Evolutionary conservation across 2,329 filamentous ascomycete species (phyloP).

Genomic region (Paraconiothyrium sp.): DNA sequence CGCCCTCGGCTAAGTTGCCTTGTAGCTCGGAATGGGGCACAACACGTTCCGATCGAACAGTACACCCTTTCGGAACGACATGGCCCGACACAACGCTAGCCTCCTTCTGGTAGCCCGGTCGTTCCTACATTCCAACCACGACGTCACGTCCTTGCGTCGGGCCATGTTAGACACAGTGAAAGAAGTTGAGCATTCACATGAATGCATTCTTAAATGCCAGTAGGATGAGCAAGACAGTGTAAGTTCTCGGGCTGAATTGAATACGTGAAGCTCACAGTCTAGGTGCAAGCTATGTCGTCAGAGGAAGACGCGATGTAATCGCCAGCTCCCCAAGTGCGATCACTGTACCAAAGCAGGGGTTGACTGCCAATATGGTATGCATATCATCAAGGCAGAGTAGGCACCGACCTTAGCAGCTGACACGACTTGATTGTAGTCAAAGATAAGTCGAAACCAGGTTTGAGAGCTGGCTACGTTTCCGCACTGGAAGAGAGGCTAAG

Average conservation of each 20-base stretch:
- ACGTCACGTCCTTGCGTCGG: conserved; percentile 16
- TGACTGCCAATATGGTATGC: conserved; percentile 34
- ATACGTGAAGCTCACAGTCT: background rate
- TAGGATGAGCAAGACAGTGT: conserved; percentile 32
- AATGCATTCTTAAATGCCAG: conserved; percentile 16
- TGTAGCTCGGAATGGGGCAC: too few species aligned
- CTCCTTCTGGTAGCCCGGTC: background rate
- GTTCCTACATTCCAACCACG: background rate
- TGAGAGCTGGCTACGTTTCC: conserved; percentile 59
- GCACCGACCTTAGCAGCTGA: conserved; percentile 9
- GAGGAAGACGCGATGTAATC: conserved; percentile 36
- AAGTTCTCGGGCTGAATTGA: conserved; percentile 1
- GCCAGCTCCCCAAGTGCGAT: conserved; percentile 33
- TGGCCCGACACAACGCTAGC: conserved; percentile 7
- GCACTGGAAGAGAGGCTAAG: conserved; percentile 48
- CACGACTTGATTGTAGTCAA: conserved; percentile 7
- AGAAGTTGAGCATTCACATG: conserved; percentile 13
- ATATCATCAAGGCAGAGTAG: background rate
- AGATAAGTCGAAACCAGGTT: conserved; percentile 31
- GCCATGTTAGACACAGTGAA: conserved; percentile 20
- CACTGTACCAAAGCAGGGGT: conserved; percentile 30
- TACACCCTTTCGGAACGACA: background rate
- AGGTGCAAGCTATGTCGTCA: conserved; percentile 40
- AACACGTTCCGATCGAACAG: too few species aligned
- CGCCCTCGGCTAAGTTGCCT: too few species aligned